phyloP scores from a whole-genome alignment of 2,329 filamentous ascomycete genomes.

The Anisogramma anomala region DNA sequence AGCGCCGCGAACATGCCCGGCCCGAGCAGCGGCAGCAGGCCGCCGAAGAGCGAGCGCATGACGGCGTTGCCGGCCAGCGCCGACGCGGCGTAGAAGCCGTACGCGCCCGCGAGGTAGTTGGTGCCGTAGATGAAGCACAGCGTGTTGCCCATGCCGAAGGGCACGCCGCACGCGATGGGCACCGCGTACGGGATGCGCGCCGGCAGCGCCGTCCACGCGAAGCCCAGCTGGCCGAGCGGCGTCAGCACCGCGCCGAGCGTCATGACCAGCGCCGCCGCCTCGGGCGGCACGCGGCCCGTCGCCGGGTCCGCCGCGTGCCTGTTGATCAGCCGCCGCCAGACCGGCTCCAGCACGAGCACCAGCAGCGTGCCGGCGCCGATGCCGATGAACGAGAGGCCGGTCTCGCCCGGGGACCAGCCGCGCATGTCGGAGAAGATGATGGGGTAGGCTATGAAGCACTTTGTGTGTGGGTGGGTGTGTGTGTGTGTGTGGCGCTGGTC shows the following conservation, averaged over 20 bases:
- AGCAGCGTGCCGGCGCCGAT: conserved; percentile 53
- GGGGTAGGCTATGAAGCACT: conserved; percentile 79
- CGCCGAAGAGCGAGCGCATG: conserved; percentile 55
- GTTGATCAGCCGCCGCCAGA: conserved; percentile 69
- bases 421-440: conserved; percentile 66
- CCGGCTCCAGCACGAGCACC: conserved; percentile 52
- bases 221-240: conserved; percentile 70
- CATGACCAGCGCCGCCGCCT: conserved; percentile 71
- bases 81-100: conserved; percentile 66
- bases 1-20: conserved; percentile 56
- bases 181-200: conserved; percentile 66
- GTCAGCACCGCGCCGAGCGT: conserved; percentile 65
- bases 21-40: conserved; percentile 59
- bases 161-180: conserved; percentile 62
- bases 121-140: conserved; percentile 67
- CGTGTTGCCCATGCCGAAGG: conserved; percentile 64
- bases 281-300: conserved; percentile 62
- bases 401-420: conserved; percentile 63
- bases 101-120: conserved; percentile 65
- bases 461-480: neutral
- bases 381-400: conserved; percentile 69
- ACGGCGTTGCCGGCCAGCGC: conserved; percentile 68
- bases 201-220: conserved; percentile 79
- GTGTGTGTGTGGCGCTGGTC: neutral
- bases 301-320: conserved; percentile 60